phyloP scores from a whole-genome alignment of 192 early-diverging fungal genomes.

The Dissophora ornata region DNA sequence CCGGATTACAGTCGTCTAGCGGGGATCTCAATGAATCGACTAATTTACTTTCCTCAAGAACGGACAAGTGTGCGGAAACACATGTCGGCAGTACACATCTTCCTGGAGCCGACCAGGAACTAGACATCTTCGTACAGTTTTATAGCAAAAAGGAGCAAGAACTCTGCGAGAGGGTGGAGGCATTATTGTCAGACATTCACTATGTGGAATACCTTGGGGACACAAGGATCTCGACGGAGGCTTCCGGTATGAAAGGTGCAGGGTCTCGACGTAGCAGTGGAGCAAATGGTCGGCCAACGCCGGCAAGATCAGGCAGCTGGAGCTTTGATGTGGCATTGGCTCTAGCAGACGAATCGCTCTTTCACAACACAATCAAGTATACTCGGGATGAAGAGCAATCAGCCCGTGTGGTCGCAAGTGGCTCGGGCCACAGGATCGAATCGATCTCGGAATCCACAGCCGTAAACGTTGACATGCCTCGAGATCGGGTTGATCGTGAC shows the following conservation, averaged over 20 bases:
- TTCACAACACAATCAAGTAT: no score
- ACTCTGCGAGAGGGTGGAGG: conserved; percentile 73
- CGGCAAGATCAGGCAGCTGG: conserved; percentile 26
- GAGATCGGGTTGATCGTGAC: no score
- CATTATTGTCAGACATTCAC: conserved; percentile 64
- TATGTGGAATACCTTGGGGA: conserved; percentile 50
- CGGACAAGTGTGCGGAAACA: conserved; percentile 47
- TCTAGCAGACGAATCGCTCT: no score
- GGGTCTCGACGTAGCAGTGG: conserved; percentile 28
- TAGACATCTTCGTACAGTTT: conserved; percentile 84
- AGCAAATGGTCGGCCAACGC: conserved; percentile 20
- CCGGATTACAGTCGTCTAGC: background rate
- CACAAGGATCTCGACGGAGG: conserved; percentile 6
- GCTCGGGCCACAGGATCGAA: no score
- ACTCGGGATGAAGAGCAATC: no score
- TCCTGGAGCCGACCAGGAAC: conserved; percentile 81
- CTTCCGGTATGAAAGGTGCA: conserved; percentile 37
- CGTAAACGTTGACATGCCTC: no score
- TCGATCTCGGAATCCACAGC: no score
- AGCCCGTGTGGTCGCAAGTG: no score
- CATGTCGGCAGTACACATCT: conserved; percentile 65
- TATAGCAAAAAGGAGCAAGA: conserved; percentile 89
- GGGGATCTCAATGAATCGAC: conserved; percentile 41
- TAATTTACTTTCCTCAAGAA: conserved; percentile 19
- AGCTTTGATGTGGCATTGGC: conserved; percentile 24